Evolutionary conservation across 768 basidiomycete genomes (phyloP), one percentile per base, ranked within the genome.

Genomic region (Jaapia argillacea): DNA sequence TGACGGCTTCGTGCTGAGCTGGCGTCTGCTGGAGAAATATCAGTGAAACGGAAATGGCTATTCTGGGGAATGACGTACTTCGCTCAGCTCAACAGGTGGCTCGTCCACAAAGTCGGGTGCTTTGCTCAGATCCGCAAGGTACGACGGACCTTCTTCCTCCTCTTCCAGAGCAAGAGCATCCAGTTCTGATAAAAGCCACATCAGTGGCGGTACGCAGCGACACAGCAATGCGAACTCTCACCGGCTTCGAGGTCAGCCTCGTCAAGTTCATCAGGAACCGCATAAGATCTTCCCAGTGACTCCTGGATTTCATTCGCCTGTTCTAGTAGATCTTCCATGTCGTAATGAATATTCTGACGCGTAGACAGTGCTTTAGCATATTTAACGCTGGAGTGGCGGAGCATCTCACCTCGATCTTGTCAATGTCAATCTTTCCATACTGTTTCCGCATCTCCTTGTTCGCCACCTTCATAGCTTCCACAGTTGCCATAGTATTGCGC

Each of bases 251-350:
- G 72, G 62, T 98, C 96, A 5, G 87, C 90, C 60, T 99, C 96
- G 63, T 99, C 96, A 20, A 99, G 71, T 60, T 98, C 96, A 51
- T 99, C 96, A 13, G 96, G 96, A 0, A 98, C 88, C 12, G 84
- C 88, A 61, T 99, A 99, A 20, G 91, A 93, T 49, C 94, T 71
- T 14, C 86, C 89, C 20, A 99, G 68, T 18, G 85, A 79, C 61
- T 98, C 96, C 57, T 98, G 94, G 46, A 99, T 90, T 61, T 99
- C 96, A 55, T 97, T 98, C 6, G 92, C 88, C 59, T 96, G 91
- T 56, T 98, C 96, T 46, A 99, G 67, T 48, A 98, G 60, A 45
- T 98, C 96, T 56, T 96, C 92, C 93, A 99, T 97, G 47, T 99
- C 94, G 59, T 85, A 90, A 59, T 99, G 94, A 56, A 97, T 89